Evolutionary conservation across 768 basidiomycete genomes (phyloP), one percentile per base, ranked within the genome.

Genomic region (Chiua virens): DNA sequence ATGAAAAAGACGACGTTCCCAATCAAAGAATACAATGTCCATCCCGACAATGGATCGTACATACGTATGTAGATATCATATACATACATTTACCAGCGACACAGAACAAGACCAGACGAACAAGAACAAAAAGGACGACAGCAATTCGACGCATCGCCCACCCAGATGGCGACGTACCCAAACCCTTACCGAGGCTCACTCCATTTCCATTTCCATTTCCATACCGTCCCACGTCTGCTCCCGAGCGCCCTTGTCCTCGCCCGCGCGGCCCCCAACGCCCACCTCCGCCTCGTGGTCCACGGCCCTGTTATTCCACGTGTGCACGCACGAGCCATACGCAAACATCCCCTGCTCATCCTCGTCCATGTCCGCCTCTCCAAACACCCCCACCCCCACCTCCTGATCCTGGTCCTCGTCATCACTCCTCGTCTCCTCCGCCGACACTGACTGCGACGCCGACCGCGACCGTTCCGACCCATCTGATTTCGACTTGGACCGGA

Each of bases 191-290:
- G 28, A 30, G 28, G 9, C 40, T 53, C 41, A 63, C 22, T 59
- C 64, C 67, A 68, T 70, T 23, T 66, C 67, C 66, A 68, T 68
- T 2, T 70, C 87, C 82, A 89, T 86, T 52, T 78, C 77, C 71
- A 73, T 68, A 44, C 78, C 71, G 46, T 75, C 71, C 73, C 70
- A 77, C 59, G 58, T 59, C 52, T 59, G 57, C 49, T 53, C 46
- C 34, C 7, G 8, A 2, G 28, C 28, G 28, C 9, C 28, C 28
- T 30, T 30, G 28, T 30, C 28, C 2, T 30, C 28, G 5, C 28
- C 28, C 10, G 9, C 28, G 9, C n/a, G 21, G n/a, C 17, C 46
- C 35, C 39, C 45, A 56, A 25, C 15, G 18, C 6, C 9, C 27
- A 34, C 40, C 13, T 23, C 44, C 2, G 27, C 42, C 30, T 41